These are phyloP conservation scores for Coemansia sp. DNA, from an alignment of 192 early-diverging fungal genomes.

Conservation along the genomic window DNA sequence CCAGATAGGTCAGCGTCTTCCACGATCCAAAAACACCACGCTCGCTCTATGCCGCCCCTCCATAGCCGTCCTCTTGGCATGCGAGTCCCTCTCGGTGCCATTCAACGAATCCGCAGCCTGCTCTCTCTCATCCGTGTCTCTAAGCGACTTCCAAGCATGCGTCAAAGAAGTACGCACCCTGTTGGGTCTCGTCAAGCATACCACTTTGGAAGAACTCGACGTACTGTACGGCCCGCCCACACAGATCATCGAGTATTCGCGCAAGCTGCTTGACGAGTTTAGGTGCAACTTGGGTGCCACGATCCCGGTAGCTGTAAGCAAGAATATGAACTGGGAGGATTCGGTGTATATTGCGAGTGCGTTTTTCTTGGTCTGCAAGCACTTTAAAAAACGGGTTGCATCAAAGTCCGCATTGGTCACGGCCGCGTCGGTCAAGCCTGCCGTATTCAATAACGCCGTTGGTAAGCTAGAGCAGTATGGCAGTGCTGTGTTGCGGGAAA, in stretches of 20 bases:
- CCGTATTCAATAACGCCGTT: slow-evolving; percentile 22
- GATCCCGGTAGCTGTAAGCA: slow-evolving; percentile 23
- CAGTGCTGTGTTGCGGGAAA: slow-evolving; percentile 17
- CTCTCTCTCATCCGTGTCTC: slow-evolving; percentile 29
- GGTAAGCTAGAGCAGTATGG: slow-evolving; percentile 34
- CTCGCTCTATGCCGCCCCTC: slow-evolving; percentile 26
- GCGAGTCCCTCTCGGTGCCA: slow-evolving; percentile 33
- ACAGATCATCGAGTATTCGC: slow-evolving; percentile 25
- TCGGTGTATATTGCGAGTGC: slow-evolving; percentile 44
- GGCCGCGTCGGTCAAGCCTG: slow-evolving; percentile 16
- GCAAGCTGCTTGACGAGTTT: slow-evolving; percentile 37
- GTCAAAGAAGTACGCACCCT: slow-evolving; percentile 29
- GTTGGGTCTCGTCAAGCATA: slow-evolving; percentile 37
- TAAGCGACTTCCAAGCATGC: slow-evolving; percentile 24
- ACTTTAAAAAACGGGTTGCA: slow-evolving; percentile 40
- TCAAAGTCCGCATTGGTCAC: slow-evolving; percentile 27
- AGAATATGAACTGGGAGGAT: slow-evolving; percentile 35
- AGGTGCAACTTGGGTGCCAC: slow-evolving; percentile 20
- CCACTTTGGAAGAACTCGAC: slow-evolving; percentile 45
- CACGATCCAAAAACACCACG: slow-evolving; percentile 16
- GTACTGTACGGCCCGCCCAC: slow-evolving; percentile 41
- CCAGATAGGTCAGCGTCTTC: slow-evolving; percentile 28
- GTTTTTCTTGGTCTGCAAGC: slow-evolving; percentile 38
- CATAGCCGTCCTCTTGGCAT: slow-evolving; percentile 46
- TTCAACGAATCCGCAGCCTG: slow-evolving; percentile 49